Evolutionary conservation across 2,329 filamentous ascomycete species (phyloP).

Genomic region (Neofusicoccum umdonicola): DNA sequence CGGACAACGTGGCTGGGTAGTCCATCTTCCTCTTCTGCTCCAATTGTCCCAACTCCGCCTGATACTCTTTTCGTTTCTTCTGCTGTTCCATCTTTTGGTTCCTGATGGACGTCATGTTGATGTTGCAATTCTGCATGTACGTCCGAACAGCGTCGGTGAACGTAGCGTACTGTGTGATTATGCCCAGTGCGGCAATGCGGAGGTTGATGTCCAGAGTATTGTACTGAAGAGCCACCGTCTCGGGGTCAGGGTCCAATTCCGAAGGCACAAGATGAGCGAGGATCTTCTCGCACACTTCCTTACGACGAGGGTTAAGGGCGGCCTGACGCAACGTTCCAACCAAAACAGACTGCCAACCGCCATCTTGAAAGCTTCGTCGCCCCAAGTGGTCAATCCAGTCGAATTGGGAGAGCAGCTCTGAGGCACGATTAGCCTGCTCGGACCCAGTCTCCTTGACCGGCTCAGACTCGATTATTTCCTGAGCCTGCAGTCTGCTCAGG

Average conservation of each 20-base stretch:
- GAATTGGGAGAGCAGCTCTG: slow-evolving; percentile 70
- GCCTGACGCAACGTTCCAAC: slow-evolving; percentile 83
- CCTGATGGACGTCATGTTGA: slow-evolving; percentile 89
- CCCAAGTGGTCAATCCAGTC: slow-evolving; percentile 84
- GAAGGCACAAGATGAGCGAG: slow-evolving; percentile 78
- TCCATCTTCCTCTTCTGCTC: slow-evolving; percentile 73
- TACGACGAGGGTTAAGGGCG: slow-evolving; percentile 69
- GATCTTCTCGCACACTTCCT: slow-evolving; percentile 73
- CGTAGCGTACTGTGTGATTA: slow-evolving; percentile 80
- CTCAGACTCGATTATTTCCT: background rate
- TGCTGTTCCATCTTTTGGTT: slow-evolving; percentile 96
- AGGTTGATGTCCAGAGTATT: slow-evolving; percentile 76
- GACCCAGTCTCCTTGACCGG: background rate
- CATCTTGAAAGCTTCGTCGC: slow-evolving; percentile 79
- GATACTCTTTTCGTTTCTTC: slow-evolving; percentile 66
- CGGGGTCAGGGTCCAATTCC: slow-evolving; percentile 69
- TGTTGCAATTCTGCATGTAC: slow-evolving; percentile 88
- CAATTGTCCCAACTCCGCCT: slow-evolving; percentile 64
- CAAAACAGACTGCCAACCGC: slow-evolving; percentile 88
- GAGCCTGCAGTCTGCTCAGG: slow-evolving; percentile 59
- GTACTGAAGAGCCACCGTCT: slow-evolving; percentile 73
- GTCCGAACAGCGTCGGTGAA: slow-evolving; percentile 82
- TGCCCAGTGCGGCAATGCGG: slow-evolving; percentile 75
- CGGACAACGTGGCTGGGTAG: slow-evolving; percentile 68
- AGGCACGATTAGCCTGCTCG: slow-evolving; percentile 56